Conservation (phyloP, 257 asterid genomes). For the Datura wrightii region DNA sequence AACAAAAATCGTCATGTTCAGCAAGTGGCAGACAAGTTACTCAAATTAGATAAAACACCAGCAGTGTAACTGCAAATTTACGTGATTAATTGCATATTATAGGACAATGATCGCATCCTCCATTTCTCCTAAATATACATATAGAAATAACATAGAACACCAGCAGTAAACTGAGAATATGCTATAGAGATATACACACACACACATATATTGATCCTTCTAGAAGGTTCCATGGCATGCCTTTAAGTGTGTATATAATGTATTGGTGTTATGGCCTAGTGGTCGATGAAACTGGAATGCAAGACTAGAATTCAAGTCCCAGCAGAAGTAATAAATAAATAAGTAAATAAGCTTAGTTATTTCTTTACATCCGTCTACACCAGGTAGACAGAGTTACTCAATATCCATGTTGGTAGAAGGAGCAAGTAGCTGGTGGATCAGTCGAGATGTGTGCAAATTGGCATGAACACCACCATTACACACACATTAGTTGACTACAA, state of each 20-base stretch:
- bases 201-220: slow-evolving; percentile 11
- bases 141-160: background rate
- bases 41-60: background rate
- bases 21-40: background rate
- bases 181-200: background rate
- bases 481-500: background rate
- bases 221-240: background rate
- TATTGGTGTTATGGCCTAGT: background rate
- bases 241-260: background rate
- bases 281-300: background rate
- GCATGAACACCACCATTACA: background rate
- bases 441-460: background rate
- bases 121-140: background rate
- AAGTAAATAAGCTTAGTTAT: background rate
- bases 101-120: background rate
- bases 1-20: slow-evolving; percentile 24
- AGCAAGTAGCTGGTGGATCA: background rate
- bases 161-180: background rate
- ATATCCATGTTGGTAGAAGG: background rate
- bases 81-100: background rate
- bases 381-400: background rate
- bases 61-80: background rate
- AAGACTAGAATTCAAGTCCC: background rate
- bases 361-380: background rate
- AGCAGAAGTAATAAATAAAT: background rate